These are phyloP conservation scores for Amoebophrya sp. DNA, from an alignment of 169 alveolate species.

Conservation along the genomic window DNA sequence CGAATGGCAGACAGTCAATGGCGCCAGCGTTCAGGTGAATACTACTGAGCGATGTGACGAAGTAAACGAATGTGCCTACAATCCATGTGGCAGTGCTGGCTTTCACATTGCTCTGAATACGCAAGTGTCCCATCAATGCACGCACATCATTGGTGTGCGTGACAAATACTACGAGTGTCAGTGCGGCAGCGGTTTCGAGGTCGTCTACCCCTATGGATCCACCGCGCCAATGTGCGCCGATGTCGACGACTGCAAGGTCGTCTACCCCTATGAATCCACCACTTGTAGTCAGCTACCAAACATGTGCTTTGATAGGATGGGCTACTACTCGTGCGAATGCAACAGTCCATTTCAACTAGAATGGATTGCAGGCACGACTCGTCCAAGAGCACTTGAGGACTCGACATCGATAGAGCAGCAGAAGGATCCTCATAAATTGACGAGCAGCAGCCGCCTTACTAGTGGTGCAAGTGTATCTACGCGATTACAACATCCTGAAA, in stretches of 20 bases:
- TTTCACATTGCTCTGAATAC: neutral
- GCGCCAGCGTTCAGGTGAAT: no score
- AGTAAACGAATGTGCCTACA: neutral
- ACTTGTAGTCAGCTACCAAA: neutral
- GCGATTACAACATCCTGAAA: no score
- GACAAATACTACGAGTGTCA: neutral
- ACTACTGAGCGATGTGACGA: neutral
- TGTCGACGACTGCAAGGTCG: neutral
- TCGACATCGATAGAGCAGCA: no score
- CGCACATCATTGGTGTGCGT: neutral
- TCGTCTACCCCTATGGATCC: neutral
- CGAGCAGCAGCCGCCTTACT: no score
- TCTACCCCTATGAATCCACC: neutral
- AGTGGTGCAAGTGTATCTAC: no score
- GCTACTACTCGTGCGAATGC: neutral
- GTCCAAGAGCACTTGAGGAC: no score
- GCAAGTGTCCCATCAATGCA: neutral
- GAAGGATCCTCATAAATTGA: no score
- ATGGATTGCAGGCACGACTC: no score
- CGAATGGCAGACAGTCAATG: no score
- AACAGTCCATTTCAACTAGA: neutral
- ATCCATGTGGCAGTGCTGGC: neutral
- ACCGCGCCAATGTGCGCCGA: conserved; percentile 11
- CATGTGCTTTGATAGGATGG: neutral
- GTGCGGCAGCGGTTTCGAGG: neutral